Conservation (phyloP, 495 filamentous ascomycete species). For the Penicillium paradoxum region DNA sequence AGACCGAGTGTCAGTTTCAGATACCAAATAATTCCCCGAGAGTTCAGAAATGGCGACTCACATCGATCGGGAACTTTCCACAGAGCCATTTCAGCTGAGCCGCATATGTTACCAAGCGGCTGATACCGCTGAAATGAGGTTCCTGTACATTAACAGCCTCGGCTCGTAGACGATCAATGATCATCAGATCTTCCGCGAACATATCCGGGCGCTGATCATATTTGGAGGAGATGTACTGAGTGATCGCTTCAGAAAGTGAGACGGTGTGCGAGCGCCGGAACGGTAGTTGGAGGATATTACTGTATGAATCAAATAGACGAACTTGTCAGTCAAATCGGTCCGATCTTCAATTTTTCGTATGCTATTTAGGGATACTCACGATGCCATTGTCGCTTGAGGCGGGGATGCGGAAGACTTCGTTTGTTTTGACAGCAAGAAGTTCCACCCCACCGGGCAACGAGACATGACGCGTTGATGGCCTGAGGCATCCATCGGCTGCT, state of each 20-base stretch:
- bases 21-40: not conserved
- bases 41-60: conserved; percentile 36
- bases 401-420: conserved; percentile 17
- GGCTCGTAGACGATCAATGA: conserved; percentile 74
- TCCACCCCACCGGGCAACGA: conserved; percentile 34
- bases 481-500: conserved; percentile 14
- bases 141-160: conserved; percentile 85
- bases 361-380: conserved; percentile 27
- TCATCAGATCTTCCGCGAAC: conserved; percentile 84
- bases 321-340: not conserved
- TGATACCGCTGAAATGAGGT: conserved; percentile 82
- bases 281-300: conserved; percentile 62
- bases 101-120: conserved; percentile 80
- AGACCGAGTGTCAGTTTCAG: not conserved
- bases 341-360: not conserved
- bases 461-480: conserved; percentile 31
- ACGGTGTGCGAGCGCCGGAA: conserved; percentile 81
- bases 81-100: conserved; percentile 91
- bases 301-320: conserved; percentile 9
- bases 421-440: conserved; percentile 35
- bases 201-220: conserved; percentile 99
- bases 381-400: conserved; percentile 34
- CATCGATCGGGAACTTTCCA: conserved; percentile 95
- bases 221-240: conserved; percentile 94
- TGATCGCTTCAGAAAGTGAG: conserved; percentile 74